phyloP scores from a whole-genome alignment of 176 grass and related monocot species.

The Bolboschoenus planiculmis region DNA sequence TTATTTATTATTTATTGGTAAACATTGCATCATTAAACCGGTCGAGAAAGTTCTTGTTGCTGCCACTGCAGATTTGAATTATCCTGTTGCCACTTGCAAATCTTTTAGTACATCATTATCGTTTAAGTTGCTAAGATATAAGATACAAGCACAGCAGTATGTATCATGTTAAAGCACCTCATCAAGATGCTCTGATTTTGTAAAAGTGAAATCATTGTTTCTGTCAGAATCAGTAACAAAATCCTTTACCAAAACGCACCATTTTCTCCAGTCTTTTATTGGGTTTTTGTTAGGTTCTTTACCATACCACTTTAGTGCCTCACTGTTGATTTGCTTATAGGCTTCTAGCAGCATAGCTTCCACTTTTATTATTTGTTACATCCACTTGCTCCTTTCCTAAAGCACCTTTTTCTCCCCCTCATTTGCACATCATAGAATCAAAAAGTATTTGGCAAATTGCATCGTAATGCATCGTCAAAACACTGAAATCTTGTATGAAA shows the following conservation, averaged over 20 bases:
- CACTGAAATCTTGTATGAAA: neutral
- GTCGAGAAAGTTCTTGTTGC: neutral
- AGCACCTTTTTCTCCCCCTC: neutral
- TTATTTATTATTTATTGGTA: neutral
- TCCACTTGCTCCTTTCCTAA: constrained; percentile 22
- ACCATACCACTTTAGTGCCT: neutral
- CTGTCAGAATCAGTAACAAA: neutral
- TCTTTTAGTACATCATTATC: neutral
- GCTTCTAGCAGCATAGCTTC: neutral
- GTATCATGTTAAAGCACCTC: neutral
- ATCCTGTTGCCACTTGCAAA: neutral
- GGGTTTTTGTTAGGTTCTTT: neutral
- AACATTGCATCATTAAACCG: neutral
- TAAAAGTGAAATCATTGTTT: constrained; percentile 8
- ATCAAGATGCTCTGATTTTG: neutral
- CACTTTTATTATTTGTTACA: constrained; percentile 17
- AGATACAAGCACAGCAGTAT: neutral
- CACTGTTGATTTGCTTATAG: neutral
- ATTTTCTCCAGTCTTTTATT: neutral
- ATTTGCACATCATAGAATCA: constrained; percentile 4
- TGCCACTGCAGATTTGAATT: constrained; percentile 8
- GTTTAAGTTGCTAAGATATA: neutral
- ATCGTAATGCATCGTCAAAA: neutral
- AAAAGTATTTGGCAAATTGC: neutral
- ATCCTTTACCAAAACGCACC: neutral